Evolutionary conservation across 257 asterid species (phyloP).

Genomic region (Solanum boliviense): DNA sequence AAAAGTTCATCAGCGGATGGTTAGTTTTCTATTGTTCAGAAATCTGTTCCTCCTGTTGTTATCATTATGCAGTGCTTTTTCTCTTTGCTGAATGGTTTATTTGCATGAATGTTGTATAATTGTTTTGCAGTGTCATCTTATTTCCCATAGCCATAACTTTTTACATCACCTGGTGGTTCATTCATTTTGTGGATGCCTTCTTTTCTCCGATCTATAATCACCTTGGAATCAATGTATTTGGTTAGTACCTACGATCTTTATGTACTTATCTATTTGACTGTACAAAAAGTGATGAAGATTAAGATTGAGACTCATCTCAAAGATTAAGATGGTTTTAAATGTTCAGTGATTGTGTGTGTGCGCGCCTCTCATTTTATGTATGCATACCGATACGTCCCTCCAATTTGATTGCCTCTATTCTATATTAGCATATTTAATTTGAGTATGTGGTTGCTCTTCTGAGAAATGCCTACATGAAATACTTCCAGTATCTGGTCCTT

Average conservation of each 20-base stretch:
- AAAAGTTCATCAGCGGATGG: constrained; percentile 79
- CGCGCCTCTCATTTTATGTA: background rate
- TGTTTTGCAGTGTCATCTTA: constrained; percentile 57
- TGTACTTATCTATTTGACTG: background rate
- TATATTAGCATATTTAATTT: background rate
- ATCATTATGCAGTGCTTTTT: background rate
- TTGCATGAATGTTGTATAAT: background rate
- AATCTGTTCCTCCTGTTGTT: background rate
- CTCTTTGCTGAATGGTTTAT: background rate
- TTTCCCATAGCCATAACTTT: constrained; percentile 76
- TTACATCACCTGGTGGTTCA: constrained; percentile 74
- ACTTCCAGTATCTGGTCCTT: background rate
- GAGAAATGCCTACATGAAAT: background rate
- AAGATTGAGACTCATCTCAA: background rate
- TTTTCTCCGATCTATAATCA: constrained; percentile 67
- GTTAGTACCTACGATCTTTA: constrained; percentile 17
- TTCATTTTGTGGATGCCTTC: constrained; percentile 73
- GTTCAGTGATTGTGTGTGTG: background rate
- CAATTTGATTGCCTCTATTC: background rate
- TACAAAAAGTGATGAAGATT: background rate
- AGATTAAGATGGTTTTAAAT: background rate
- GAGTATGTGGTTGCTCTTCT: background rate
- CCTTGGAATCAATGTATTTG: constrained; percentile 62
- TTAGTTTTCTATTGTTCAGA: constrained; percentile 14
- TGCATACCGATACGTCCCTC: background rate